Evolutionary conservation across 345 rosid genomes (phyloP).

Genomic region (Syzygium aqueum): DNA sequence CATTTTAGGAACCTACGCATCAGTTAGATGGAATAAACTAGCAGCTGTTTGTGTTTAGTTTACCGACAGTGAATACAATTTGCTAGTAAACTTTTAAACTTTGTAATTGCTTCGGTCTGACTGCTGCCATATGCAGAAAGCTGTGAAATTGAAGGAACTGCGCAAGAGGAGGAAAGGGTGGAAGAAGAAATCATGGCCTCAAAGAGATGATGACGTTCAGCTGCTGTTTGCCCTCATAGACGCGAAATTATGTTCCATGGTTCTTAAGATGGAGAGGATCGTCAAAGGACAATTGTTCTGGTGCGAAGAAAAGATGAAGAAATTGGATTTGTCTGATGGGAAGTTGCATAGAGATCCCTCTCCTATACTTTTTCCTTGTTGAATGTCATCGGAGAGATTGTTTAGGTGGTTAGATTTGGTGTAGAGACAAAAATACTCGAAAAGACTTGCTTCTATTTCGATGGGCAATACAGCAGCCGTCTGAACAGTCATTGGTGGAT

Average conservation of each 20-base stretch:
- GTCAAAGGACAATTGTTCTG: constrained; percentile 74
- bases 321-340: constrained; percentile 45
- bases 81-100: neutral
- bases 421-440: neutral
- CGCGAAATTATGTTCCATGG: constrained; percentile 51
- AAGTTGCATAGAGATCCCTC: constrained; percentile 71
- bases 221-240: constrained; percentile 68
- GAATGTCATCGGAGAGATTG: neutral
- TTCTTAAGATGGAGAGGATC: constrained; percentile 61
- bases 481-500: neutral
- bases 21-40: neutral
- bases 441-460: neutral
- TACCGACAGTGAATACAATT: neutral
- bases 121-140: constrained; percentile 43
- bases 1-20: neutral
- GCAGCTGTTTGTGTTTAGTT: neutral
- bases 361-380: constrained; percentile 81
- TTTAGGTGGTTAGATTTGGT: neutral
- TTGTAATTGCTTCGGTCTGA: neutral
- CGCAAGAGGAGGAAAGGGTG: constrained; percentile 57
- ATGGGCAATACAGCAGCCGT: neutral
- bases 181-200: constrained; percentile 88
- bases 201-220: constrained; percentile 43
- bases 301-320: constrained; percentile 98
- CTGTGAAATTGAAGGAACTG: constrained; percentile 56